Base-by-base conservation (phyloP, 768 basidiomycete genomes). In the Tylopilus sp. region DNA sequence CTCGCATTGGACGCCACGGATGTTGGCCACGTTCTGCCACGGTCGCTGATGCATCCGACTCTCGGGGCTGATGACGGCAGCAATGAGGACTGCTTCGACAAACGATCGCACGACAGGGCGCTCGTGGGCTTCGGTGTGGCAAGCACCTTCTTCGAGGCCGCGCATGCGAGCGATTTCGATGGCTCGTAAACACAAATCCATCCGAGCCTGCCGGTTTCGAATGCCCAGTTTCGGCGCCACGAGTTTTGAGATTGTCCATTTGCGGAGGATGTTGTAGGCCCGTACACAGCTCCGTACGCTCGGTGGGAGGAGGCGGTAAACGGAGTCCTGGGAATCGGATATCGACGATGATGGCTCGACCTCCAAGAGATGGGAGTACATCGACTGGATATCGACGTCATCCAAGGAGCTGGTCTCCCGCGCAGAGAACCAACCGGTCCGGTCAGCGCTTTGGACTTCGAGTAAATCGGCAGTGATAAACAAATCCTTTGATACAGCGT, bases 401-500 rank as follows among this genome's bases (percentile, higher is more conserved):
- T 93, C 91, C 43, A 73, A 67, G 0, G 76, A 70, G 16, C 69
- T 70, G 1, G 74, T 65, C n/a, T 92, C 89, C 48, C 82, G 75
- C 29, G 72, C 50, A 14, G 67, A 57, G 68, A 91, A 88, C 90
- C 91, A 93, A 3, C 87, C 91, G 3, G 81, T 85, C 29, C 84
- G 81, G 65, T 93, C 91, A 16, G 82, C 80, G 2, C 81, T 84
- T 67, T 93, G 91, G 0, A 89, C 81, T 67, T 93, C 91, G 11
- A 93, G 76, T 17, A 92, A 70, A 65, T 93, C 91, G 6, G 84
- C 81, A 8, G 87, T 84, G 38, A 85, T 75, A 60, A 89, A 86
- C 33, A 93, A 74, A 69, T 92, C 90, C 88, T 92, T 40, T 30
- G 30, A 46, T 43, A 8, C 29, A 47, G 9, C 26, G 48, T 55